Evolutionary conservation across 2,329 filamentous ascomycete genomes (phyloP).

Genomic region (Penicillium sp.): DNA sequence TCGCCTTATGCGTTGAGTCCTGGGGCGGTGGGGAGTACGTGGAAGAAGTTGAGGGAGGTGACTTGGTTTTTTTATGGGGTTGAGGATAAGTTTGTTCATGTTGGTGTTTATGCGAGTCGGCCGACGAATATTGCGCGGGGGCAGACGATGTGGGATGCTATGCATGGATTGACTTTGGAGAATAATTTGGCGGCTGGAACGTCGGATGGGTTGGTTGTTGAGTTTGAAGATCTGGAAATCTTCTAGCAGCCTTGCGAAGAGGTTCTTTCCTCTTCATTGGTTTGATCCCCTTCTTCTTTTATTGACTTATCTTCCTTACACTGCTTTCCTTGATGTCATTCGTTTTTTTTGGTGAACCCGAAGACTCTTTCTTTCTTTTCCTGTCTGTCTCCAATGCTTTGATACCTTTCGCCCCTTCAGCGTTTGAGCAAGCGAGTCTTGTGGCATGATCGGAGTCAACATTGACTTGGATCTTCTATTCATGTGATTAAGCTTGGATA

Average conservation of each 20-base stretch:
- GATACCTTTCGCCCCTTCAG: constrained; percentile 30
- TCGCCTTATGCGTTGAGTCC: constrained; percentile 42
- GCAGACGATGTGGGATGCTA: constrained; percentile 47
- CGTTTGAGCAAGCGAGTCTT: constrained; percentile 31
- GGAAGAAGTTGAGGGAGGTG: constrained; percentile 65
- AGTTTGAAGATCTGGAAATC: constrained; percentile 60
- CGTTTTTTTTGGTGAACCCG: constrained; percentile 11
- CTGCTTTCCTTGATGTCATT: constrained; percentile 41
- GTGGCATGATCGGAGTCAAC: constrained; percentile 32
- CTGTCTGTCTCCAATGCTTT: constrained; percentile 8
- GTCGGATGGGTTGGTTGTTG: constrained; percentile 53
- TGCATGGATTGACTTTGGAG: constrained; percentile 42
- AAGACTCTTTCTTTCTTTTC: background rate
- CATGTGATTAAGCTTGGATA: background rate
- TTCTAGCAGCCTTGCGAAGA: constrained; percentile 41
- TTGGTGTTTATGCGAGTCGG: constrained; percentile 64
- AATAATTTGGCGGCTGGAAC: constrained; percentile 32
- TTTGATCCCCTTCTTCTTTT: background rate
- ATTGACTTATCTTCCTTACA: background rate
- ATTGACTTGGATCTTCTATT: constrained; percentile 9
- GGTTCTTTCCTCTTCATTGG: constrained; percentile 29
- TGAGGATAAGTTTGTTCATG: constrained; percentile 63
- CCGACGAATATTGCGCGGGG: constrained; percentile 56
- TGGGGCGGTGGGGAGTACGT: constrained; percentile 52
- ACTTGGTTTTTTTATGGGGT: constrained; percentile 68